Base-by-base conservation (phyloP, 192 early-diverging fungal genomes). In the Coemansia sp. region DNA sequence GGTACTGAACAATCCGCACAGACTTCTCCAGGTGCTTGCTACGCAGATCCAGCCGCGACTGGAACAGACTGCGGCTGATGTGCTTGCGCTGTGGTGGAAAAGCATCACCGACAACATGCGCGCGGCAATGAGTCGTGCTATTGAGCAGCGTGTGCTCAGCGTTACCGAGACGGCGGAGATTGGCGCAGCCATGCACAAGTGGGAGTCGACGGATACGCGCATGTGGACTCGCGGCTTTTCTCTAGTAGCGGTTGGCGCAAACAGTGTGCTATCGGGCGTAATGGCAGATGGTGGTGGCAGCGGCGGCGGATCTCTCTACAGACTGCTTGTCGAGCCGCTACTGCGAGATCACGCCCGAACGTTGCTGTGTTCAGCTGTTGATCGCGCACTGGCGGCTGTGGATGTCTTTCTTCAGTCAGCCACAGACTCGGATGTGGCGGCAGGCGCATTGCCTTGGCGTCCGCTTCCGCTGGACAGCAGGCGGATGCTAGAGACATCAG, bases 381-480 rank as follows among this genome's bases (percentile, higher is more conserved):
- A 76, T 11, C 19, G 11, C 9, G 71, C 71, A 16, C 68, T 82
- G 37, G 7, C 49, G 11, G 19, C 47, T 56, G 59, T 65, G 1
- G 68, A 74, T 4, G 16, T 43, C 11, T 82, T 76, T 23, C 42
- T 76, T 15, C 54, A 37, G 19, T 9, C 32, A 5, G 73, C 49
- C 65, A 45, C 26, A 9, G n/a, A 61, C 0, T 21, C 23, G 4
- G 74, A 73, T 11, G 64, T 74, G 19, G 32, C 43, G 1, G 64
- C 79, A 0, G 79, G 79, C 23, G 63, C 66, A 11, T 53, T 76
- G 61, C 68, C 79, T 43, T 82, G 79, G 79, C 74, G 48, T 0
- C 44, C 63, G 43, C 47, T 68, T 8, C 19, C 68, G 41, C n/a
- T 38, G 40, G 44, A 12, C 18, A 23, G 58, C 38, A 47, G 54